These are phyloP conservation scores for Ramaria sp. DNA, from an alignment of 768 basidiomycete species.

Conservation along the genomic window DNA sequence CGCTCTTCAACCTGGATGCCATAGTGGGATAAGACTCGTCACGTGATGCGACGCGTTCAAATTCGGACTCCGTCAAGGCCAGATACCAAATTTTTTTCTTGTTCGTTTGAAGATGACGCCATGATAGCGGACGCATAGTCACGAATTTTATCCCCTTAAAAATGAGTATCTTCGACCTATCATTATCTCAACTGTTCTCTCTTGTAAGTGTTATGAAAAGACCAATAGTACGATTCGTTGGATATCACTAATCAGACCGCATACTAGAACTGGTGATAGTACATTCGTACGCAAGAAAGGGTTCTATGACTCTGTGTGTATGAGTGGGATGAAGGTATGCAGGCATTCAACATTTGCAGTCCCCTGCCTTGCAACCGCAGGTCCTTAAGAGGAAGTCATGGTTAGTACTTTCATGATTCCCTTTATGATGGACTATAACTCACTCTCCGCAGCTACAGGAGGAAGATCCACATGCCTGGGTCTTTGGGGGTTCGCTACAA, in stretches of 20 bases:
- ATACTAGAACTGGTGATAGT: not conserved
- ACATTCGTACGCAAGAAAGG: not conserved
- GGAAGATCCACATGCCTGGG: not conserved
- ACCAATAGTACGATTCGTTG: not conserved
- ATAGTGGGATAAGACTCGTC: conserved; percentile 23
- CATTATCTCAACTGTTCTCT: too few species aligned
- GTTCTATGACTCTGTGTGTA: not conserved
- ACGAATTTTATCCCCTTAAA: not conserved
- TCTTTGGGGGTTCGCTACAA: not conserved
- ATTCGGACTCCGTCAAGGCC: too few species aligned
- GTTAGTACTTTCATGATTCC: not conserved
- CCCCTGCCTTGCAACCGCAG: not conserved
- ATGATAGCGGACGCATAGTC: too few species aligned
- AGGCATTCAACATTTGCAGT: not conserved
- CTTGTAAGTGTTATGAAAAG: too few species aligned
- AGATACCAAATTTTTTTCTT: too few species aligned
- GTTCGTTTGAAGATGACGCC: too few species aligned
- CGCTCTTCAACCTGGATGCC: conserved; percentile 67
- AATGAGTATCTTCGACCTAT: too few species aligned
- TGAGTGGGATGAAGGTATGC: not conserved
- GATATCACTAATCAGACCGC: not conserved
- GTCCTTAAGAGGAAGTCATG: not conserved
- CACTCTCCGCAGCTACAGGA: not conserved
- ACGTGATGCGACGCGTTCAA: not conserved
- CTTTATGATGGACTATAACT: not conserved